These are phyloP conservation scores for Populus deltoides DNA, from an alignment of 345 rosid species.

Conservation along the genomic window DNA sequence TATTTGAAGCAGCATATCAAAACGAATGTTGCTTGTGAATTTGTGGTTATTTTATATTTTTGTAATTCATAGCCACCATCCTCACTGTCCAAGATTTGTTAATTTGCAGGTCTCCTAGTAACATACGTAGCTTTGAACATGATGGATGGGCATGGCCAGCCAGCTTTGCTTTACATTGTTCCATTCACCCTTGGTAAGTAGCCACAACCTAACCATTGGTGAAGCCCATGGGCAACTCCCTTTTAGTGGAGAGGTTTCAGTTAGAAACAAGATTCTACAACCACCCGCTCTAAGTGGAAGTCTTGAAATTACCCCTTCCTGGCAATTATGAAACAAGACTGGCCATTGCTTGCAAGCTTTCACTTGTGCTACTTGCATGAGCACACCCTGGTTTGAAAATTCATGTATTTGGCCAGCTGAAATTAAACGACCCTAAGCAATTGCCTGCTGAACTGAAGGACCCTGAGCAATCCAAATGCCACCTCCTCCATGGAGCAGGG, in stretches of 20 bases:
- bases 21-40: neutral
- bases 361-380: neutral
- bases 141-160: slow-evolving; percentile 42
- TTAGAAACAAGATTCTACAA: neutral
- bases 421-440: neutral
- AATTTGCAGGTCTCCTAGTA: slow-evolving; percentile 27
- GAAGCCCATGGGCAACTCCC: neutral
- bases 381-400: neutral
- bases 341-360: neutral
- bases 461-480: neutral
- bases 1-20: neutral
- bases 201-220: neutral
- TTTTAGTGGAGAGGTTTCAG: neutral
- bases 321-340: neutral
- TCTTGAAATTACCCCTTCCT: neutral
- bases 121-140: slow-evolving; percentile 35
- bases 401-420: neutral
- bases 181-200: slow-evolving; percentile 34
- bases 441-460: neutral
- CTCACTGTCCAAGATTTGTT: neutral
- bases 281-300: neutral
- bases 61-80: neutral
- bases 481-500: neutral
- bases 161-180: slow-evolving; percentile 34
- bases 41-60: neutral